phyloP scores from a whole-genome alignment of 768 basidiomycete genomes.

The Boletellus ananas region DNA sequence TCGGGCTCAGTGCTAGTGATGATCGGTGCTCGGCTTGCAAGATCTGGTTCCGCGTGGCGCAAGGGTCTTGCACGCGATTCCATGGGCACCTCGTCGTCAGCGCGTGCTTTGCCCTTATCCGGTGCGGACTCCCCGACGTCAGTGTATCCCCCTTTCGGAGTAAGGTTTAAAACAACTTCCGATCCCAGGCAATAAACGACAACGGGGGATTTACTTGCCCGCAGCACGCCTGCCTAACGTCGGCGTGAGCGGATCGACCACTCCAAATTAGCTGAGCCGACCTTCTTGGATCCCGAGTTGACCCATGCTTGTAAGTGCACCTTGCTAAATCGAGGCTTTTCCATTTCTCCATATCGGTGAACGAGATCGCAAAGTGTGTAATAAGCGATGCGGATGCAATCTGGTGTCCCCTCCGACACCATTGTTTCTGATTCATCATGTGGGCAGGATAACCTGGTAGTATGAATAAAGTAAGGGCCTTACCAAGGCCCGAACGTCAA shows the following conservation, averaged over 20 bases:
- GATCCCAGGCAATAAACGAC: slow-evolving; percentile 26
- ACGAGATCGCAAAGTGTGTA: slow-evolving; percentile 31
- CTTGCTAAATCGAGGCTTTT: slow-evolving; percentile 31
- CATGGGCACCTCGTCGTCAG: neutral
- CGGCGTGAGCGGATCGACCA: neutral
- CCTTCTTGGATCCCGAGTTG: slow-evolving; percentile 37
- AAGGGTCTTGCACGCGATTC: neutral
- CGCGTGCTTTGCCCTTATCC: slow-evolving; percentile 15
- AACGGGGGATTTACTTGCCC: slow-evolving; percentile 19
- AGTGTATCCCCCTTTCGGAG: slow-evolving; percentile 26
- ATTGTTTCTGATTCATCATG: slow-evolving; percentile 9
- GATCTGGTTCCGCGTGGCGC: neutral
- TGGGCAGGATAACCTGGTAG: slow-evolving; percentile 11
- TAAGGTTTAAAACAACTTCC: slow-evolving; percentile 20
- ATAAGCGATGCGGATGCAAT: slow-evolving; percentile 19
- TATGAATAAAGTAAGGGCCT: slow-evolving; percentile 30
- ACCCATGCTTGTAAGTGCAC: slow-evolving; percentile 43
- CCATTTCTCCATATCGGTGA: slow-evolving; percentile 34
- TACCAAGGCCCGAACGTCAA: slow-evolving; percentile 2
- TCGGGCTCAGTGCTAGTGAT: neutral
- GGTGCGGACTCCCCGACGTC: neutral
- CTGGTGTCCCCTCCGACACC: slow-evolving; percentile 26
- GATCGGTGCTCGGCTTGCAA: neutral
- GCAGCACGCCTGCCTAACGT: slow-evolving; percentile 23
- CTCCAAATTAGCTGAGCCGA: slow-evolving; percentile 3